Evolutionary conservation across 2,329 filamentous ascomycete genomes (phyloP), one percentile per base, ranked within the genome.

Genomic region (Claviceps capensis): DNA sequence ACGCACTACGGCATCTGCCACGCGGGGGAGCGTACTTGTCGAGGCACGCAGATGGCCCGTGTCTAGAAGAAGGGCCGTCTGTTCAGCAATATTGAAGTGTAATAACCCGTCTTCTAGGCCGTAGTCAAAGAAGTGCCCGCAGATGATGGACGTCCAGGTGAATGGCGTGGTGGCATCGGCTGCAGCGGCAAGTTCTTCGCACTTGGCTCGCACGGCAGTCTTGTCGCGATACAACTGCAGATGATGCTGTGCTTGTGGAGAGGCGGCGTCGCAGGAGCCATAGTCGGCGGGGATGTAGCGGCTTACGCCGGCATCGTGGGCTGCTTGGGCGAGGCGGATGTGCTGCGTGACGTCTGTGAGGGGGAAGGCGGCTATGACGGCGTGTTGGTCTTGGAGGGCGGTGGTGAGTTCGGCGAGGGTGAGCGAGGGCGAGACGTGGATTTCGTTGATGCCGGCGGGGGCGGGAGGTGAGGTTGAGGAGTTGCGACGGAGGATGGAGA

Each of bases 281-380:
- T 75, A 85, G 57, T 85, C 81, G 14, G 76, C 76, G 2, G 81
- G 79, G 42, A 85, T 69, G 66, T 81, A 82, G 26, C 79, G 72
- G 56, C 77, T 72, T 2, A 85, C 78, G 22, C 80, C 78, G 4
- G 79, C 80, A 5, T 70, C 69, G 42, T 77, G 71, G 23, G 79
- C 74, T 0, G 80, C 81, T 49, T 83, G 74, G 45, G 79, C 73
- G 51, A 83, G 68, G 7, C 76, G 64, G 5, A 69, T 54, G 49
- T 68, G 66, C 51, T 65, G 61, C 34, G 69, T 67, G 42, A 82
- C 67, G 8, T 76, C 68, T n/a, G 69, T 56, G 37, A 68, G 58
- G 1, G 63, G 65, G 40, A 69, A 62, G 0, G 64, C 63, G 7
- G 65, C 63, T 41, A 83, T 62, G 19, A 83, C 70, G 11, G 76